Evolutionary conservation across 306 rosid genomes (phyloP).

Genomic region (Medicago ruthenica): DNA sequence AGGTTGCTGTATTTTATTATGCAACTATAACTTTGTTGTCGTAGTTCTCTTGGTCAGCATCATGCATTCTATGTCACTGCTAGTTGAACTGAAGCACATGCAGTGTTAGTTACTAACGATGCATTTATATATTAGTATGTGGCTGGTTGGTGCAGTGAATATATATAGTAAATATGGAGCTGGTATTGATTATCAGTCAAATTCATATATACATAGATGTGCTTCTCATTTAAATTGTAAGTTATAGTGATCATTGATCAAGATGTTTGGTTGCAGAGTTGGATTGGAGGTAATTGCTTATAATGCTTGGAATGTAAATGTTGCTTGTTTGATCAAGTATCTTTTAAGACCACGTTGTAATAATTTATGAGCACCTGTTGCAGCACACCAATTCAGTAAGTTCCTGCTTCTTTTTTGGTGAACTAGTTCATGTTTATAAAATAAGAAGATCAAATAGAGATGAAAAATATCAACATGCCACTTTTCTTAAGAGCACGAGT

Average conservation of each 20-base stretch:
- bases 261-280: background rate
- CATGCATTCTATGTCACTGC: background rate
- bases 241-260: background rate
- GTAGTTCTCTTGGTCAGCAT: too few species aligned
- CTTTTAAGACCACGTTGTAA: background rate
- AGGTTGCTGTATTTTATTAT: background rate
- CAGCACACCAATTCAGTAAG: constrained; percentile 1
- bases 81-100: background rate
- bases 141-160: too few species aligned
- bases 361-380: background rate
- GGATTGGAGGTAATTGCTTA: background rate
- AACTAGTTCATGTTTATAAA: background rate
- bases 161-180: too few species aligned
- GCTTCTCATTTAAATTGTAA: background rate
- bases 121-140: too few species aligned
- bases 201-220: background rate
- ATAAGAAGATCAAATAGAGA: too few species aligned
- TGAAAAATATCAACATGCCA: too few species aligned
- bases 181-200: background rate
- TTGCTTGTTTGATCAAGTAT: background rate
- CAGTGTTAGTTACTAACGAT: too few species aligned
- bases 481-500: too few species aligned
- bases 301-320: background rate
- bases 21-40: background rate
- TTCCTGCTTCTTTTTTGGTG: background rate